Base-by-base conservation (phyloP, 164 flowering plant species). In the Houttuynia cordata region DNA sequence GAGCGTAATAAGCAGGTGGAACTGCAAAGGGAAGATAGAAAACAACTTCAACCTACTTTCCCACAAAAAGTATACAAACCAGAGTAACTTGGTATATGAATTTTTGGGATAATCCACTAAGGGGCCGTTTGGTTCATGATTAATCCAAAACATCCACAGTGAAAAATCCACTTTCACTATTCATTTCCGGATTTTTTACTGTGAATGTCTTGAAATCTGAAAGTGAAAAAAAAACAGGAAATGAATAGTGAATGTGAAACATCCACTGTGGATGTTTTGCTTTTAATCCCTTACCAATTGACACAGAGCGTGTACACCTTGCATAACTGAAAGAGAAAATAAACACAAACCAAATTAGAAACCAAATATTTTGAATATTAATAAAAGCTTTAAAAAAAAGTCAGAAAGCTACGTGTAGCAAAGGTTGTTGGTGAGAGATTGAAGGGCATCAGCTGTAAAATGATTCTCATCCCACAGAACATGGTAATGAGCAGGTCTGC, bases 1-100 rank as follows among this genome's bases (percentile, higher is more conserved):
- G 95, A 0, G 95, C 95, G 66, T 87, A 87, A 61, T 87, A 84
- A 1, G 91, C 95, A 0, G 95, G 95, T 1, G 91, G 95, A 17
- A 87, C 95, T 87, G 83, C 58, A 25, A 62, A 25, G 24, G 30
- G 62, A 18, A 56, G 5, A 23, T n/a, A 21, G 21, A 54, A 24
- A 13, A 10, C 4, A 45, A 3, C 12, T 45, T 17, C 12, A 45
- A 14, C 12, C 17, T 45, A 45, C 10, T 12, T 45, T 12, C 4
- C 17, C 2, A 45, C 8, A 12, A 45, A 45, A 45, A 0, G 49
- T 17, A n/a, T n/a, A n/a, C n/a, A n/a, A n/a, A n/a, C n/a, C n/a
- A n/a, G n/a, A n/a, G n/a, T n/a, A n/a, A n/a, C n/a, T n/a, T n/a
- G n/a, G n/a, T n/a, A n/a, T n/a, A n/a, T n/a, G n/a, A n/a, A n/a